Percentiles rank a stretch among this genome's conserved stretches.
Evolutionary conservation across 1,284 basidiomycete species (phyloP).

Genomic region (Sanghuangporus sanghuang): DNA sequence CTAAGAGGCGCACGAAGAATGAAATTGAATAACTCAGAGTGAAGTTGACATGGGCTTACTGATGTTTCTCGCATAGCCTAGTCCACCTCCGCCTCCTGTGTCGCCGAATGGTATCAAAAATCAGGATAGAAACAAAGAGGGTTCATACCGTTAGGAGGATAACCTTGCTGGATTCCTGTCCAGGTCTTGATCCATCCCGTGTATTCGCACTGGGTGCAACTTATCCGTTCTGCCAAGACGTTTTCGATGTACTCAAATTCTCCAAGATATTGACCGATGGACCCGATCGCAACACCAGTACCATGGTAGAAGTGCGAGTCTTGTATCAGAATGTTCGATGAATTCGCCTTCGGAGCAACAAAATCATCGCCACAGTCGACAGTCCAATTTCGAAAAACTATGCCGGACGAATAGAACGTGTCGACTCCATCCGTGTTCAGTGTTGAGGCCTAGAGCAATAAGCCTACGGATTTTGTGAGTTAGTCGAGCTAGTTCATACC

Average conservation of each 20-base stretch:
- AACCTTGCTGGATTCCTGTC: constrained; percentile 28
- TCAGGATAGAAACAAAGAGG: background rate
- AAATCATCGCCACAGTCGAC: constrained; percentile 29
- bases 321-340: constrained; percentile 32
- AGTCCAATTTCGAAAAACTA: constrained; percentile 30
- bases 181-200: constrained; percentile 29
- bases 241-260: constrained; percentile 30
- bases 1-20: constrained; percentile 16
- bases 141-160: constrained; percentile 28
- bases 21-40: background rate
- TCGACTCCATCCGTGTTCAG: constrained; percentile 32
- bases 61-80: background rate
- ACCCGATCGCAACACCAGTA: constrained; percentile 30
- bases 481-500: constrained; percentile 18
- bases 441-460: constrained; percentile 22
- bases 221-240: constrained; percentile 26
- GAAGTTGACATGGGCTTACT: background rate
- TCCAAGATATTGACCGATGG: constrained; percentile 25
- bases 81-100: background rate
- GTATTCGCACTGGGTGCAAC: constrained; percentile 21
- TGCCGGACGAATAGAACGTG: constrained; percentile 29
- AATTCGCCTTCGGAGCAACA: constrained; percentile 32
- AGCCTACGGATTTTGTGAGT: background rate
- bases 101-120: background rate
- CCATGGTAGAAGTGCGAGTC: constrained; percentile 29